phyloP scores from a whole-genome alignment of 2,329 filamentous ascomycete species.

The Thermomyces lanuginosus region DNA sequence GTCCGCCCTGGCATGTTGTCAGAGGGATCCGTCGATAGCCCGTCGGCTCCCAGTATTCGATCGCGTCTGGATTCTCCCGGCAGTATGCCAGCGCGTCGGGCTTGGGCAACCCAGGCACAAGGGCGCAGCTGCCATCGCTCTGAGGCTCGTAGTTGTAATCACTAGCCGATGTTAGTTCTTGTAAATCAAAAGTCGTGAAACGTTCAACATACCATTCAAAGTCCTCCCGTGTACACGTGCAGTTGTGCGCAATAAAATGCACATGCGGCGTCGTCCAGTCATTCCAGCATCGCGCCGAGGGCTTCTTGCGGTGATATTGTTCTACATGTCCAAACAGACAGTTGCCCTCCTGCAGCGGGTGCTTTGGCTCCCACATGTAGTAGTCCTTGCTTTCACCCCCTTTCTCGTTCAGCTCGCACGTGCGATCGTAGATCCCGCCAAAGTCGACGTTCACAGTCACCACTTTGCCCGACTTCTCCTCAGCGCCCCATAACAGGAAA shows the following conservation, averaged over 20 bases:
- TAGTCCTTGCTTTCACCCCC: conserved; percentile 51
- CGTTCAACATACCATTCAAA: conserved; percentile 70
- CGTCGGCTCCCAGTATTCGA: conserved; percentile 68
- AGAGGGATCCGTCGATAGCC: conserved; percentile 82
- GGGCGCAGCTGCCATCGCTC: conserved; percentile 56
- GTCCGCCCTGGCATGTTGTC: conserved; percentile 67
- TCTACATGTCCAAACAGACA: conserved; percentile 88
- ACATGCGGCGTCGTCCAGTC: conserved; percentile 53
- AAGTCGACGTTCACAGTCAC: conserved; percentile 81
- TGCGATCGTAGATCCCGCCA: conserved; percentile 54
- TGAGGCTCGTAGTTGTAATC: conserved; percentile 87
- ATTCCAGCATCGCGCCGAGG: conserved; percentile 67
- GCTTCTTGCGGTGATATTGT: conserved; percentile 79
- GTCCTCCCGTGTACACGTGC: conserved; percentile 67
- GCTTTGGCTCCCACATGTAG: conserved; percentile 69
- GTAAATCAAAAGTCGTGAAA: conserved; percentile 1
- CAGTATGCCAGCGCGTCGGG: conserved; percentile 44
- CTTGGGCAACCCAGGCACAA: conserved; percentile 58
- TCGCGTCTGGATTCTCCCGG: conserved; percentile 45
- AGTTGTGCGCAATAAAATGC: conserved; percentile 56
- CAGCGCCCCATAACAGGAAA: conserved; percentile 72
- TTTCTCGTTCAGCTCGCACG: conserved; percentile 51
- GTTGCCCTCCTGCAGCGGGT: conserved; percentile 59
- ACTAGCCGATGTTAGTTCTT: conserved; percentile 28
- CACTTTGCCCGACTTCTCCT: conserved; percentile 32